Conservation (phyloP, 208 protist species). For the Crithidia brevicula region DNA sequence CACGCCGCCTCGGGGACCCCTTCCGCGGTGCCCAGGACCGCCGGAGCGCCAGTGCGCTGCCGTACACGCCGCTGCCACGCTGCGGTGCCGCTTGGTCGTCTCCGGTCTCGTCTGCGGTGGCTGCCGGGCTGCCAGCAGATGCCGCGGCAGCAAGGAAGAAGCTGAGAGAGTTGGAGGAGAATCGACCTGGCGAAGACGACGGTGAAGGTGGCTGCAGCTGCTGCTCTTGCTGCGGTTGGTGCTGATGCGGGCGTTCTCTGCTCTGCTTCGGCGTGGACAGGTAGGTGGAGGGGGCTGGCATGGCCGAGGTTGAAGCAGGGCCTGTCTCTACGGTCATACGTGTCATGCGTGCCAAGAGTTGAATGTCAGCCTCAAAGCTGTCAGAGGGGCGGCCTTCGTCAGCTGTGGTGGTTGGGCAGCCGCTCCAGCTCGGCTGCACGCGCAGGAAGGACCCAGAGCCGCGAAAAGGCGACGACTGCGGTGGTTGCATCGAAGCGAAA, state of each 20-base stretch:
- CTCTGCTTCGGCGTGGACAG: background rate
- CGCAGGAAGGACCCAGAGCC: conserved; percentile 26
- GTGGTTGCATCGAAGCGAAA: conserved; percentile 1
- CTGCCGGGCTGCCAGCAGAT: background rate
- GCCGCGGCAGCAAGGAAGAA: conserved; percentile 17
- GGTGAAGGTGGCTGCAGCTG: background rate
- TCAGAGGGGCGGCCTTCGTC: conserved; percentile 4
- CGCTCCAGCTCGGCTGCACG: conserved; percentile 6
- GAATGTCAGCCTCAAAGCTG: conserved; percentile 25
- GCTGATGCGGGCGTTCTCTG: background rate
- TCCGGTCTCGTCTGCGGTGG: background rate
- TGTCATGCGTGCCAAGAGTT: conserved; percentile 28
- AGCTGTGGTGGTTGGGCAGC: background rate
- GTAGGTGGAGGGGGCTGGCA: background rate
- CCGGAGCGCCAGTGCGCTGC: conserved; percentile 21
- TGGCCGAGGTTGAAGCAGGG: background rate
- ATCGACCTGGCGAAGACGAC: conserved; percentile 11
- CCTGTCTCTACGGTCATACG: conserved; percentile 7
- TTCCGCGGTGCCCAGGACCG: conserved; percentile 36
- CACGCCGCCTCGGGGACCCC: conserved; percentile 1
- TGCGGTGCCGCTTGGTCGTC: background rate
- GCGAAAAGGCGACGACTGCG: conserved; percentile 19
- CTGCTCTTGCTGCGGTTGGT: background rate
- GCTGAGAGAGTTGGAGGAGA: conserved; percentile 30
- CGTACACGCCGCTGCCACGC: conserved; percentile 25